Conservation (phyloP, 345 rosid genomes). For the Sisymbrium irio region DNA sequence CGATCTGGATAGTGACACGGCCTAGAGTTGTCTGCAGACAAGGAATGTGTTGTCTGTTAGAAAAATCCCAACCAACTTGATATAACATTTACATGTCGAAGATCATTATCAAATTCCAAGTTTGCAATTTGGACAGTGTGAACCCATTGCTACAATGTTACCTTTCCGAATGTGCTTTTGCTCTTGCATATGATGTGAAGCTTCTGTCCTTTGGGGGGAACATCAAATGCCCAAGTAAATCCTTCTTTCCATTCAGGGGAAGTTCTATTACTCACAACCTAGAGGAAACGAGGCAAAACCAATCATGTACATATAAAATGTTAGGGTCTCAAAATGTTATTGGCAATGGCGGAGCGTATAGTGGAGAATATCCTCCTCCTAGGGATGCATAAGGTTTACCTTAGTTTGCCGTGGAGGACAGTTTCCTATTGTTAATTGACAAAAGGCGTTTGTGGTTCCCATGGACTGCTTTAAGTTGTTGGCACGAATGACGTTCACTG, state of each 20-base stretch:
- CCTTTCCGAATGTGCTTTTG: slow-evolving; percentile 90
- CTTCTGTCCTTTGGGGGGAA: slow-evolving; percentile 90
- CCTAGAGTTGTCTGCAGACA: slow-evolving; percentile 67
- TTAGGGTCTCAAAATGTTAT: too few relatives aligned
- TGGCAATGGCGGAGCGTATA: neutral
- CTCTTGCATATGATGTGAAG: slow-evolving; percentile 93
- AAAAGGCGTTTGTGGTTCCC: slow-evolving; percentile 82
- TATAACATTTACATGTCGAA: neutral
- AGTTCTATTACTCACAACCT: slow-evolving; percentile 70
- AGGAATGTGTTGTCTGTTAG: slow-evolving; percentile 12
- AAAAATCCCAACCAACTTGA: neutral
- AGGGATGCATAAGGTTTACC: slow-evolving; percentile 37
- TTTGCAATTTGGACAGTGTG: slow-evolving; percentile 1
- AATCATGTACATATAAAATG: neutral
- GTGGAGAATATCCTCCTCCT: neutral
- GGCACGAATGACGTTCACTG: slow-evolving; percentile 76
- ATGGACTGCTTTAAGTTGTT: slow-evolving; percentile 77
- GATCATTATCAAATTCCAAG: neutral
- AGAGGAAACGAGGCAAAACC: neutral
- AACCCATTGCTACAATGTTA: slow-evolving; percentile 26
- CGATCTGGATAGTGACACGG: slow-evolving; percentile 81
- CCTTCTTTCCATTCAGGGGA: slow-evolving; percentile 90
- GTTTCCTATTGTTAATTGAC: slow-evolving; percentile 76
- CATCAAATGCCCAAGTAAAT: slow-evolving; percentile 88
- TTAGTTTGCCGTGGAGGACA: slow-evolving; percentile 85